Base-by-base conservation (phyloP, 768 basidiomycete genomes). In the Auricularia auricula-judae region DNA sequence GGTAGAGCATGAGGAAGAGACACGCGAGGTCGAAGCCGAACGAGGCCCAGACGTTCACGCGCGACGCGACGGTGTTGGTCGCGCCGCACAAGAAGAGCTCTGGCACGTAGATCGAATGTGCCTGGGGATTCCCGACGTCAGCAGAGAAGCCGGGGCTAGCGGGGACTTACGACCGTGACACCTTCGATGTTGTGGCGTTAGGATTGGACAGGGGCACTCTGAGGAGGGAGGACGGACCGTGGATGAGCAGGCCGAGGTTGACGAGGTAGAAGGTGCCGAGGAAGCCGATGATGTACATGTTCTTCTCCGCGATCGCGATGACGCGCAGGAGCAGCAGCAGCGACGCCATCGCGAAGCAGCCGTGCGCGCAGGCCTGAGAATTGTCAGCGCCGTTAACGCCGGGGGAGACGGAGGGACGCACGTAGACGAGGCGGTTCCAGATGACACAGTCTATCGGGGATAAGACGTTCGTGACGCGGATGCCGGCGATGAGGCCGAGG, bases 381-480 rank as follows among this genome's bases (percentile, higher is more conserved):
- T 10, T 14, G 54, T 14, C 54, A 56, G 23, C 23, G 34, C 23
- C 23, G 47, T 12, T 59, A 29, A 29, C 56, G 2, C 23, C 10
- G 8, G 29, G 23, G 23, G 23, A 18, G 47, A 18, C 21, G 10
- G 18, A 59, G 11, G 14, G 11, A 59, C 56, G 29, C 56, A 59
- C 56, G 29, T 59, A 59, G 34, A 59, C 56, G 56, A 59, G 14
- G 2, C 34, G 21, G 56, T 59, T 59, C 56, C 56, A 59, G 14
- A 89, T 68, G 61, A 70, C n/a, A 69, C 63, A 42, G 47, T 68
- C 62, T 8, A 86, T 76, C 69, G 88, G 87, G 67, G 89, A 82
- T 73, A 86, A 85, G 73, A 83, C 85, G 78, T 89, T 91, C 51
- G 73, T 74, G 66, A 73, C 71, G 47, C 83, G 87, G 86, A 68